These are phyloP conservation scores for Lycium ferocissimum DNA, from an alignment of 257 asterid genomes.

Conservation along the genomic window DNA sequence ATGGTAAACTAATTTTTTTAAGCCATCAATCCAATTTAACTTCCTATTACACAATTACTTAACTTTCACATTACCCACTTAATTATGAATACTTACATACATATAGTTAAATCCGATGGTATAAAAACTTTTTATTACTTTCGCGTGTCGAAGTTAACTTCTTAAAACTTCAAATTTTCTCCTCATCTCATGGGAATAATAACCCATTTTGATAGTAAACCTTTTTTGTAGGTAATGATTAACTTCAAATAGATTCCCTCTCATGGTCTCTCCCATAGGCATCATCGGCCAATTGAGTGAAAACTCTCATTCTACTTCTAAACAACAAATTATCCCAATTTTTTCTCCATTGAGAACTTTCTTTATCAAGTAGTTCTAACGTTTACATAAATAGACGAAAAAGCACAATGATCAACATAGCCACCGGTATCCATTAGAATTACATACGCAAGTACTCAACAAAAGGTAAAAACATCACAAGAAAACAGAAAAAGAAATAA, in stretches of 20 bases:
- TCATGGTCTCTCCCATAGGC: background rate
- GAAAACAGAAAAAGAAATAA: background rate
- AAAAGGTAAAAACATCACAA: background rate
- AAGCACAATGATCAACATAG: background rate
- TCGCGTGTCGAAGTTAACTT: background rate
- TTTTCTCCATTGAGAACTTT: background rate
- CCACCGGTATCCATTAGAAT: constrained; percentile 16
- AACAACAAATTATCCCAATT: background rate
- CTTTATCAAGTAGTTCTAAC: background rate
- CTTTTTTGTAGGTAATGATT: background rate
- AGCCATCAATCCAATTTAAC: background rate
- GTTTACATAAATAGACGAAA: background rate
- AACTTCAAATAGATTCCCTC: background rate
- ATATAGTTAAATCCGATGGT: background rate
- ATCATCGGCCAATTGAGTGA: background rate
- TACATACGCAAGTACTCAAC: background rate
- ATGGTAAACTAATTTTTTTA: background rate
- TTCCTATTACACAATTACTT: background rate
- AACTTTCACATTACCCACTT: background rate
- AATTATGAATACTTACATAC: background rate
- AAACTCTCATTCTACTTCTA: background rate
- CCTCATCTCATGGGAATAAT: background rate
- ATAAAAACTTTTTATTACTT: background rate
- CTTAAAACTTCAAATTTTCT: background rate
- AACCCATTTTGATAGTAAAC: background rate